phyloP scores from a whole-genome alignment of 257 asterid species.

The Gentiana straminea region DNA sequence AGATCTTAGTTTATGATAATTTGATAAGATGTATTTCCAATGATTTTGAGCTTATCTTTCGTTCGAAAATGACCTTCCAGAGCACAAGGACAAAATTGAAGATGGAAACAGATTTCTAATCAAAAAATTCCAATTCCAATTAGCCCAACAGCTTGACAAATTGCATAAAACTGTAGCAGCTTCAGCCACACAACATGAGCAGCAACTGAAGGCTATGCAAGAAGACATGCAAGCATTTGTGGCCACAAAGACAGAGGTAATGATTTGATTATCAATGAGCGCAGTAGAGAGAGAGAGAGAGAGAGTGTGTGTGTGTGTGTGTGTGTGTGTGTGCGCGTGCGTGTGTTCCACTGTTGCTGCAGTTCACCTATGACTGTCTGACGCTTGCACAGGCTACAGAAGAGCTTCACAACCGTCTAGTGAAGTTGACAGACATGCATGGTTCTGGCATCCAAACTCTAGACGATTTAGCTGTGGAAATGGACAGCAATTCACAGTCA shows the following conservation, averaged over 20 bases:
- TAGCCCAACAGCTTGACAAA: constrained; percentile 79
- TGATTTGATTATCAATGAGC: not conserved
- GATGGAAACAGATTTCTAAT: constrained; percentile 71
- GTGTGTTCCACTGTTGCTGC: constrained; percentile 1
- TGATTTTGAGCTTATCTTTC: constrained; percentile 10
- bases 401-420: constrained; percentile 63
- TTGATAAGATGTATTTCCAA: not conserved
- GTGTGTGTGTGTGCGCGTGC: no score
- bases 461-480: constrained; percentile 71
- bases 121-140: constrained; percentile 70
- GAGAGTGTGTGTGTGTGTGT: no score
- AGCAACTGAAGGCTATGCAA: constrained; percentile 81
- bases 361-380: constrained; percentile 1
- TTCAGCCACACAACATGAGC: constrained; percentile 84
- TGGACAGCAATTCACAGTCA: constrained; percentile 58
- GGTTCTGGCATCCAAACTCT: constrained; percentile 74
- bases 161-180: constrained; percentile 80
- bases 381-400: constrained; percentile 56
- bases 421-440: constrained; percentile 61
- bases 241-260: constrained; percentile 78
- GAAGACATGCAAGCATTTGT: constrained; percentile 94
- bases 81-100: constrained; percentile 89
- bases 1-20: constrained; percentile 2
- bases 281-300: not conserved
- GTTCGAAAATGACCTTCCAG: constrained; percentile 30